Evolutionary conservation across 2,329 filamentous ascomycete genomes (phyloP), one percentile per base, ranked within the genome.

Genomic region (Berkeleyomyces basicola): DNA sequence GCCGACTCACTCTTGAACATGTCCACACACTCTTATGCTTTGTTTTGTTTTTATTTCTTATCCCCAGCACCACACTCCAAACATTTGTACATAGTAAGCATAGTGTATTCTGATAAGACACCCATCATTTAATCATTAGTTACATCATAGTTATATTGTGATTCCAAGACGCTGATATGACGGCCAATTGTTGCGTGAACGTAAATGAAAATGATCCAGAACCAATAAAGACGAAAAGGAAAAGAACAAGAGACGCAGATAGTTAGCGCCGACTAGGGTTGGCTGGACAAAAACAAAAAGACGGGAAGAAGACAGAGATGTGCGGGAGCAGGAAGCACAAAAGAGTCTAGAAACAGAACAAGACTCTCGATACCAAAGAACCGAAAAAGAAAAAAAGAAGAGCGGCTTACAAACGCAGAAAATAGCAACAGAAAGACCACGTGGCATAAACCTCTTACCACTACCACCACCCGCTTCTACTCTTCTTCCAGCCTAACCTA

Each of bases 1-100:
- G 92, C 92, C 92, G 23, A 82, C 66, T 3, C 65, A 67, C 39
- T 64, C 63, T 16, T 66, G 55, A 53, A 2, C 23, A 23, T 23
- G 23, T 2, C 23, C 23, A 23, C 9, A 14, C 23, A 9, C 10
- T 58, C 23, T 23, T 23, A 23, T 11, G 55, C 7, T 53, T 9
- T 53, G 23, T 23, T 23, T 23, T 23, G 23, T 62, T 49, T 55
- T 14, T 7, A 36, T 43, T 1, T 9, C 31, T 42, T 37, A n/a
- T 5, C 5, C 14, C 3, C 33, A 55, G 2, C 14, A 14, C 23
- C 14, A 37, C 5, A 31, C 49, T 10, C 33, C 51, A 9, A 10
- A 3, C 11, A 16, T 10, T 46, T 59, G 58, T 59, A 59, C 58
- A 59, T 59, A 59, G 36, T 23, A 59, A 46, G 33, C 42, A 47